Evolutionary conservation across 768 basidiomycete genomes (phyloP).

Genomic region (Lentinula lateritia): DNA sequence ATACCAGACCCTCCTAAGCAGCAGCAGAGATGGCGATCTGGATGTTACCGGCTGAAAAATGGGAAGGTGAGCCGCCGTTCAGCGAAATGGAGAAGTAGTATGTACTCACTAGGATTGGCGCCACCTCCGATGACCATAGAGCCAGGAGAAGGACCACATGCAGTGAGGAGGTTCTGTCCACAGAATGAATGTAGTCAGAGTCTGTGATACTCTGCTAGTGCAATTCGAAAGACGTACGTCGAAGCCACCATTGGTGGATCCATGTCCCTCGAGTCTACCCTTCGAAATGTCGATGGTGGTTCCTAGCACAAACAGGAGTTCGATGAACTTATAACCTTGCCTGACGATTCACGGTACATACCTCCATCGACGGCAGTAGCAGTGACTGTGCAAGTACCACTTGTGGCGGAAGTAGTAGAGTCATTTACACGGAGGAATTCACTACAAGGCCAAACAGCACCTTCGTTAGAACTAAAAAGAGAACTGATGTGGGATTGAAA

Average conservation of each 20-base stretch:
- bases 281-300: constrained; percentile 17
- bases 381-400: constrained; percentile 16
- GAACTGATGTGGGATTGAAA: background rate
- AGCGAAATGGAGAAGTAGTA: background rate
- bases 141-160: constrained; percentile 16
- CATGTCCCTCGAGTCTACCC: constrained; percentile 17
- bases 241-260: constrained; percentile 15
- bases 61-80: background rate
- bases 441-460: background rate
- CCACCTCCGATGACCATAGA: constrained; percentile 18
- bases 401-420: constrained; percentile 9
- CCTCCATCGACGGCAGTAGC: constrained; percentile 17
- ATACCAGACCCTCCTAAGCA: background rate
- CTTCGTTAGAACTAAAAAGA: background rate
- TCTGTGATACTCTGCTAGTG: background rate
- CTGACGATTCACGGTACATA: background rate
- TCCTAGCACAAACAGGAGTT: background rate
- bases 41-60: constrained; percentile 9
- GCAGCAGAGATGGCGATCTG: constrained; percentile 14
- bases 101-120: background rate
- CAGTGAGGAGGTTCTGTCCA: constrained; percentile 14
- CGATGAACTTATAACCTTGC: background rate
- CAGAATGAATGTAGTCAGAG: background rate
- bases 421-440: constrained; percentile 15
- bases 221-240: constrained; percentile 8